Evolutionary conservation across 1,139 yeast species (phyloP).

Genomic region (Geotrichum cucujoidarum): DNA sequence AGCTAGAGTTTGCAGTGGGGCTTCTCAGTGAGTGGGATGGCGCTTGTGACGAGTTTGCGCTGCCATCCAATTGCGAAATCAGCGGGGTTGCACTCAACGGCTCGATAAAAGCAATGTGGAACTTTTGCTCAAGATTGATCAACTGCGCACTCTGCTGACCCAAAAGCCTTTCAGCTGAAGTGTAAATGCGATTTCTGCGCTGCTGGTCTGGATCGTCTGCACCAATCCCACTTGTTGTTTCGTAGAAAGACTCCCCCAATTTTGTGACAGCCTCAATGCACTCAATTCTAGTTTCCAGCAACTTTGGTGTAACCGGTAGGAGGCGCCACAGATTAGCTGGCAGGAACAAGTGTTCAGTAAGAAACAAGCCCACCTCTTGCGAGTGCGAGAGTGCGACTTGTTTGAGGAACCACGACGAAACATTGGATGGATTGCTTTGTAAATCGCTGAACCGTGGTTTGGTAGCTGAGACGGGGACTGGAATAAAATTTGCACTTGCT

Average conservation of each 20-base stretch:
- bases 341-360: constrained; percentile 24
- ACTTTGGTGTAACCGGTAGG: constrained; percentile 20
- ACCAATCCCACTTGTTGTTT: constrained; percentile 6
- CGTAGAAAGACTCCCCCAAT: constrained; percentile 22
- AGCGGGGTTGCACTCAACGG: constrained; percentile 13
- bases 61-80: too few relatives aligned
- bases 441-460: constrained; percentile 6
- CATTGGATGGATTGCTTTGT: constrained; percentile 10
- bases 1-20: constrained; percentile 9
- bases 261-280: constrained; percentile 24
- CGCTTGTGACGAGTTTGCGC: too few relatives aligned
- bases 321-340: constrained; percentile 26
- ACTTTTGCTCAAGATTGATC: constrained; percentile 21
- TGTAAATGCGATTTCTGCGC: background rate
- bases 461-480: background rate
- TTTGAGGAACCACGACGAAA: constrained; percentile 27
- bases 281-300: constrained; percentile 24
- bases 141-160: constrained; percentile 14
- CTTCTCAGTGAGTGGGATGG: constrained; percentile 6
- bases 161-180: constrained; percentile 4
- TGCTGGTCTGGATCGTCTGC: background rate
- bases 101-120: constrained; percentile 24
- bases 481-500: constrained; percentile 1
- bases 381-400: constrained; percentile 25
- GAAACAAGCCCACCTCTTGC: constrained; percentile 25